Base-by-base conservation (phyloP, 768 basidiomycete species). In the Boletus pseudopeckii region DNA sequence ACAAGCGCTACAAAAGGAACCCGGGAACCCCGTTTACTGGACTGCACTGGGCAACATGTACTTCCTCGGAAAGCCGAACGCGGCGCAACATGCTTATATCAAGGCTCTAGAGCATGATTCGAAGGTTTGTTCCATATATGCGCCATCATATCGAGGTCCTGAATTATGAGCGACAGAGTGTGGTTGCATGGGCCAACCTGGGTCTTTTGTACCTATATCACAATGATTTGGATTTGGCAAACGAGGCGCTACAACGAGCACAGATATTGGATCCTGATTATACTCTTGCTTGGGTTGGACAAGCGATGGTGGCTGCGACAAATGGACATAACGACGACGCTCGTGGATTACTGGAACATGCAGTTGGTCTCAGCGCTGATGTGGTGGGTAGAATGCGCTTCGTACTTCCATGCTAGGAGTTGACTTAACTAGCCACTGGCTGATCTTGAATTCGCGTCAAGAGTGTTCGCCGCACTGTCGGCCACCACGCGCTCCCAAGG, bases 261-360 rank as follows among this genome's bases (percentile, higher is more conserved):
- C 97, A 98, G 68, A 85, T 88, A 17, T 77, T 94, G 41, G 94
- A 98, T 73, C 92, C 96, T 7, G 96, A 98, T 64, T 88, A 86
- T 71, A 79, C 88, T 1, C 64, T 85, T 20, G 86, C 93, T 8
- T 99, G 97, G 97, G 77, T 96, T 20, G 97, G 93, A 1, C 94
- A 95, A 67, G 88, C 82, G 4, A 69, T 92, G 24, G 77, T 91
- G 40, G 89, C 89, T 42, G 77, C 75, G 17, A 65, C 71, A 32
- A 81, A 83, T 52, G 81, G 79, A 4, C 80, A 90, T 49, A 67
- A 78, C 30, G 59, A 65, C 5, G 86, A 93, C 50, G 85, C 90
- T 3, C 75, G 76, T 18, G 77, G 84, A 5, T 67, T 97, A 53
- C 79, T 93, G 32, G 83, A 84, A 55, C 89, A 94, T 70, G 87